Evolutionary conservation across 2,329 filamentous ascomycete genomes (phyloP), one percentile per base, ranked within the genome.

Genomic region (Penicillium sp.): DNA sequence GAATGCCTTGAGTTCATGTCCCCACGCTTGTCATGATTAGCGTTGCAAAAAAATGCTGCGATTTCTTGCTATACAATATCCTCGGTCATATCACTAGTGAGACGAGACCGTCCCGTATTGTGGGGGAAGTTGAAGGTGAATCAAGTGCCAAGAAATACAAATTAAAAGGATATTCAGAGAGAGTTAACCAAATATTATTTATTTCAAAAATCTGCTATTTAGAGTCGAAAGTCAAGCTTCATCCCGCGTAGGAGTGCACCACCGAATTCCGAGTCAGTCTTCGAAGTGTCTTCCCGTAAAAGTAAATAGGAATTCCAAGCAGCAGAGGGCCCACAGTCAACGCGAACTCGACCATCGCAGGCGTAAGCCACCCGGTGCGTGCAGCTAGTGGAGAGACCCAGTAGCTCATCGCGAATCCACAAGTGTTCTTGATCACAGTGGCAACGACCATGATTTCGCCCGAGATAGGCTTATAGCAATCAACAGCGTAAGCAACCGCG

Each of bases 391-490:
- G 35, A 17, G 50, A 15, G 10, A 67, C 55, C 60, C 63, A 67
- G 45, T 64, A 65, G 19, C 60, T 65, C 63, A 67, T 61, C 1
- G 17, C 79, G 65, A 81, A 82, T 1, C 74, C 79, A 33, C 80
- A 42, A 1, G 38, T 77, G 61, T 81, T 81, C 67, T 82, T 82
- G 59, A 79, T 71, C 4, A 82, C 78, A 0, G 79, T 81, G 0
- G 76, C 76, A 6, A 79, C 76, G 1, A 81, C 78, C 75, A 82
- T 80, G 38, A 81, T 79, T 66, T 82, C 79, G 0, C 79, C 80
- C 1, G 78, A 77, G 33, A 82, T 78, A 2, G 79, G 78, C 63
- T 81, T 82, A 72, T 82, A 82, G 68, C 77, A 80, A 57, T 82
- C 80, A 53, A 82, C 75, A 3, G 80, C 78, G 58, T 82, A 82